Percentiles rank a stretch among this genome's conserved stretches.
Evolutionary conservation across 495 filamentous ascomycete species (phyloP).

Genomic region (Lichenothelia convexa): DNA sequence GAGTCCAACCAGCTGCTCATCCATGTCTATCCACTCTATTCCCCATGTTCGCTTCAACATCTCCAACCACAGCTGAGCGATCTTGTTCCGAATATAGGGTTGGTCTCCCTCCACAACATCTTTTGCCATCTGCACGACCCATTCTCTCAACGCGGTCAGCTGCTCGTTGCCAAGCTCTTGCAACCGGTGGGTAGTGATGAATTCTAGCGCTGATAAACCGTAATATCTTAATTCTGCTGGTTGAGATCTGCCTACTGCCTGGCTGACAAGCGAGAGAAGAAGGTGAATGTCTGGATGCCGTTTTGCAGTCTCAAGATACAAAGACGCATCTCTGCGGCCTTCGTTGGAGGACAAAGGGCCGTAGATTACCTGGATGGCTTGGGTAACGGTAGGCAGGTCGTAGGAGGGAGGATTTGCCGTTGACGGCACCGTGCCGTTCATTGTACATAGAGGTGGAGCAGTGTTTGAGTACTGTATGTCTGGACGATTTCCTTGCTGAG

Average conservation of each 20-base stretch:
- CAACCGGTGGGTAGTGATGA: slow-evolving; percentile 70
- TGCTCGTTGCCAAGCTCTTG: slow-evolving; percentile 48
- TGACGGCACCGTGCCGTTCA: no score
- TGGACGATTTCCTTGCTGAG: no score
- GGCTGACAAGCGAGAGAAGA: slow-evolving; percentile 68
- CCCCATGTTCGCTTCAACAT: slow-evolving; percentile 86
- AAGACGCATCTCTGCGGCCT: slow-evolving; percentile 62
- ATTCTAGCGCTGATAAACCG: slow-evolving; percentile 75
- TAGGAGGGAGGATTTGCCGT: no score
- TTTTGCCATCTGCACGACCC: slow-evolving; percentile 64
- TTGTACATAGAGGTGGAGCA: no score
- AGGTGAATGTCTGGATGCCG: slow-evolving; percentile 53
- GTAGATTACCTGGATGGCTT: slow-evolving; percentile 73
- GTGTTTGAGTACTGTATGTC: no score
- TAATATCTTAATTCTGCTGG: slow-evolving; percentile 77
- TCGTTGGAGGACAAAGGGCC: slow-evolving; percentile 65
- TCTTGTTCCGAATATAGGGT: slow-evolving; percentile 74
- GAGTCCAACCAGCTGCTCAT: slow-evolving; percentile 56
- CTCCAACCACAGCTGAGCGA: slow-evolving; percentile 90
- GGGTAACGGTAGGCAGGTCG: slow-evolving; percentile 42
- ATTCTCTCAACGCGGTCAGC: slow-evolving; percentile 41
- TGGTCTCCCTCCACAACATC: slow-evolving; percentile 56
- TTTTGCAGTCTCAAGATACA: slow-evolving; percentile 72
- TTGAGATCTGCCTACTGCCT: slow-evolving; percentile 42
- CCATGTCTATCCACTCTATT: slow-evolving; percentile 86